Base-by-base conservation (phyloP, 495 filamentous ascomycete genomes). In the Astrothelium macrocarpum region DNA sequence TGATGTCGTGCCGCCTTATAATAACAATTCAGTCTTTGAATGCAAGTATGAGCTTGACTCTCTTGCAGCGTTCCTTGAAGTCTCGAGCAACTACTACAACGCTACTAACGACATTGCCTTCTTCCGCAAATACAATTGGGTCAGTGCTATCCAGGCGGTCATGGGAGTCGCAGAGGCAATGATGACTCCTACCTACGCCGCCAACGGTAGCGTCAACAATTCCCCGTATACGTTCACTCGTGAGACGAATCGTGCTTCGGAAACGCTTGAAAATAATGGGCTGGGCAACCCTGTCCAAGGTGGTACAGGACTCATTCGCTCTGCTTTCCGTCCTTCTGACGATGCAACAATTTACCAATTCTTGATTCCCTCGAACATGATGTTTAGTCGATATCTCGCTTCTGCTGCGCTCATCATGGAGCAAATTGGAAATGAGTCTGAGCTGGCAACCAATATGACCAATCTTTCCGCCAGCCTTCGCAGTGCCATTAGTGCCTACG, bases 41-140 rank as follows among this genome's bases (percentile, higher is more conserved):
- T 86, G 84, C 77, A 87, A 87, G 71, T 87, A 82, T 70, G 86
- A 88, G 69, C 77, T 89, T n/a, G 86, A 88, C 71, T 83, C 80
- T 14, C 76, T 89, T 0, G 85, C 86, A 1, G 81, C 84, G 0
- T 88, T 89, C 68, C 70, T 88, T 46, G 78, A 87, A 71, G 76
- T 87, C 62, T 84, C 81, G 26, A 69, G 78, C 16, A 79, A 82
- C 34, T 87, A 87, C 73, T 84, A 82, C 70, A 73, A 73, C 29
- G 71, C 74, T 2, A 87, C 84, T 0, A 69, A 75, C 1, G 84
- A 87, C 63, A 66, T 78, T 9, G 73, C 71, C 9, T 86, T 86
- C 72, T 87, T 88, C 62, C 76, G 74, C 11, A 82, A 81, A 62
- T 85, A 84, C 72, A 72, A 74, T 7, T 88, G 85, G 85, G 77